Evolutionary conservation across 2,329 filamentous ascomycete genomes (phyloP), one percentile per base, ranked within the genome.

Genomic region (Fusarium fujikuroi): DNA sequence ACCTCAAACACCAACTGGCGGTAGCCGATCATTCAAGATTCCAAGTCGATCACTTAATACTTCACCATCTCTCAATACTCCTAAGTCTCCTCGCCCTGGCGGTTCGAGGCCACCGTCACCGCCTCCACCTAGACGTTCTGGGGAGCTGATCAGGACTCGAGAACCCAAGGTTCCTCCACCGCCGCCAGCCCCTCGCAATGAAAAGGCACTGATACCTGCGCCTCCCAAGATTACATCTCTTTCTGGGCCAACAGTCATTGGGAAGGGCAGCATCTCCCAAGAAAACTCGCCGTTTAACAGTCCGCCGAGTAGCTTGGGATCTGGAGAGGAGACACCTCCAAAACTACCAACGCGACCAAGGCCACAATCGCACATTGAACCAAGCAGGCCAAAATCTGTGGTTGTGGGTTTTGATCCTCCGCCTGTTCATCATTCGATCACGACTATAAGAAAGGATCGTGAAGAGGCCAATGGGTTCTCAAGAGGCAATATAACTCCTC

Each of bases 231-330:
- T 70, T 16, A 47, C 60, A 4, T 53, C 63, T 9, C 25, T 69
- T n/a, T 58, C 76, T 16, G 68, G 76, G 19, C 16, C 65, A 4
- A 66, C 72, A 40, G 36, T 67, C 59, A 34, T 43, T 66, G n/a
- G 58, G 5, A 78, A 65, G 57, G 53, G 70, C 10, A 71, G 70
- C 15, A 72, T 80, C 9, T 72, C 76, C 2, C 80, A 85, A 69
- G 83, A 85, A 77, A 79, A 91, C 0, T 97, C 95, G 2, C 95
- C 95, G 0, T 97, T 98, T 79, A 95, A 87, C 77, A 97, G 94
- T 40, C 95, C 95, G 23, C 94, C 95, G 1, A 91, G 90, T 75
- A 95, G 92, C 78, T 88, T 89, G 9, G 90, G 87, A 60, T 80
- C 85, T 0, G 85, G 87, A n/a, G 83, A 84, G n/a, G 83, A 84